A percentile compares a stretch with the other conserved stretches of the same genome.
Evolutionary conservation across 169 alveolate genomes (phyloP).

Genomic region (Theileria orientalis): DNA sequence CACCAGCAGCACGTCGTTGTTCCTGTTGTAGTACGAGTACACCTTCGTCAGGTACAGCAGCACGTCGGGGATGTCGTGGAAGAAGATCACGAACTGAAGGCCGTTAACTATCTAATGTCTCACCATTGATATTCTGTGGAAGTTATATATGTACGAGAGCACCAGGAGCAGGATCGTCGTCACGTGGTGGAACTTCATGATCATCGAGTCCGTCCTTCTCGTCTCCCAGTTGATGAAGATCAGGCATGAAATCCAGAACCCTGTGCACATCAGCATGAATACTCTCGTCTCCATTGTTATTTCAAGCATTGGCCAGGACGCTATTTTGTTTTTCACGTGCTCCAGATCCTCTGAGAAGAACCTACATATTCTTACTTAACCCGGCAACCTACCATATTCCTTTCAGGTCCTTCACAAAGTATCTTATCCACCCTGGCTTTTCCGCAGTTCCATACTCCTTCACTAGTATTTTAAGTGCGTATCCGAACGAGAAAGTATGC

Average conservation of each 20-base stretch:
- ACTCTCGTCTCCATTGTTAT: conserved; percentile 18
- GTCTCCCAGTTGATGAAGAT: conserved; percentile 59
- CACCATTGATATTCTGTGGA: conserved; percentile 59
- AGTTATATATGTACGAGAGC: conserved; percentile 31
- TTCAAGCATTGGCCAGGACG: conserved; percentile 47
- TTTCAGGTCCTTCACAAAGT: conserved; percentile 41
- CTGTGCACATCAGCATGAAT: conserved; percentile 35
- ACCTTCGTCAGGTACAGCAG: conserved; percentile 63
- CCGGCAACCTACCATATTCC: conserved; percentile 42
- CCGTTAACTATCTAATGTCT: background rate
- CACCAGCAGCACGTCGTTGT: background rate
- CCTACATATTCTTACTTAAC: background rate
- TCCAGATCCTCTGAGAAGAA: conserved; percentile 28
- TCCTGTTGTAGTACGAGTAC: conserved; percentile 33
- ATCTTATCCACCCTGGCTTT: conserved; percentile 43
- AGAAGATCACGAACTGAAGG: conserved; percentile 49
- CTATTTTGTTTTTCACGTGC: conserved; percentile 3
- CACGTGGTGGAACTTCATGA: conserved; percentile 62
- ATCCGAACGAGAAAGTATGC: conserved; percentile 45
- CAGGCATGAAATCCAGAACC: conserved; percentile 62
- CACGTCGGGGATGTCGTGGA: conserved; percentile 79
- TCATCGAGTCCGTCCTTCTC: conserved; percentile 59
- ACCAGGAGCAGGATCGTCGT: conserved; percentile 39
- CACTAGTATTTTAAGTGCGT: conserved; percentile 5
- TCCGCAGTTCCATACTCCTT: conserved; percentile 43